These are phyloP conservation scores for Candida qinlingensis DNA, from an alignment of 805 yeast species.

Conservation along the genomic window DNA sequence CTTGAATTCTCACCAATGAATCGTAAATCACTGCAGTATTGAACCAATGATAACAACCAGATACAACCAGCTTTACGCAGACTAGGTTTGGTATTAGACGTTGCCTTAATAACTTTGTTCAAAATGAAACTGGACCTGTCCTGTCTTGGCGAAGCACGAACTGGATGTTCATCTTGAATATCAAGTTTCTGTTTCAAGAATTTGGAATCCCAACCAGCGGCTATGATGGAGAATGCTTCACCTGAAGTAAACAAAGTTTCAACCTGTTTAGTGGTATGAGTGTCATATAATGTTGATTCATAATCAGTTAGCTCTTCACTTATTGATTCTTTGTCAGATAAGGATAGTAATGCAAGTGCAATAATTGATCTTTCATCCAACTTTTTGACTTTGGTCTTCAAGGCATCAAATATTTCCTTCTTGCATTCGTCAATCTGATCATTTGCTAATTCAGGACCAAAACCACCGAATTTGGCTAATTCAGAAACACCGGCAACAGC, in stretches of 20 bases:
- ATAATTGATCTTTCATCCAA: conserved; percentile 55
- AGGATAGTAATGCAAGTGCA: conserved; percentile 50
- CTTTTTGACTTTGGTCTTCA: conserved; percentile 42
- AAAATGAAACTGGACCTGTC: conserved; percentile 31
- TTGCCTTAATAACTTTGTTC: conserved; percentile 43
- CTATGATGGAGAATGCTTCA: conserved; percentile 70
- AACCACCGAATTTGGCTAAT: conserved; percentile 34
- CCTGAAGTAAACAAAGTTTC: conserved; percentile 77
- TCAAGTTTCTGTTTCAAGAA: conserved; percentile 50
- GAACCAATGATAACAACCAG: conserved; percentile 79
- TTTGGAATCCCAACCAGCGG: conserved; percentile 71
- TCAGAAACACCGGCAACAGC: conserved; percentile 28
- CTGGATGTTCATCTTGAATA: conserved; percentile 29
- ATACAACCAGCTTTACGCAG: conserved; percentile 73
- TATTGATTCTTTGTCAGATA: conserved; percentile 28
- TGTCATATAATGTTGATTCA: conserved; percentile 43
- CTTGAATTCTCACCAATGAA: conserved; percentile 38
- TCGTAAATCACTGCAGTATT: conserved; percentile 54
- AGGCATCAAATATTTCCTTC: conserved; percentile 21
- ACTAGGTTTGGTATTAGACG: conserved; percentile 65
- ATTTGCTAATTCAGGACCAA: conserved; percentile 17
- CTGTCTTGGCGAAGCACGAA: conserved; percentile 9
- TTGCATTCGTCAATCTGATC: conserved; percentile 21
- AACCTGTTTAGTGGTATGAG: conserved; percentile 63
- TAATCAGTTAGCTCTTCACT: conserved; percentile 24